Percentiles rank a stretch among this genome's conserved stretches.
phyloP scores from a whole-genome alignment of 2,329 filamentous ascomycete genomes.

The Shiraia bambusicola region DNA sequence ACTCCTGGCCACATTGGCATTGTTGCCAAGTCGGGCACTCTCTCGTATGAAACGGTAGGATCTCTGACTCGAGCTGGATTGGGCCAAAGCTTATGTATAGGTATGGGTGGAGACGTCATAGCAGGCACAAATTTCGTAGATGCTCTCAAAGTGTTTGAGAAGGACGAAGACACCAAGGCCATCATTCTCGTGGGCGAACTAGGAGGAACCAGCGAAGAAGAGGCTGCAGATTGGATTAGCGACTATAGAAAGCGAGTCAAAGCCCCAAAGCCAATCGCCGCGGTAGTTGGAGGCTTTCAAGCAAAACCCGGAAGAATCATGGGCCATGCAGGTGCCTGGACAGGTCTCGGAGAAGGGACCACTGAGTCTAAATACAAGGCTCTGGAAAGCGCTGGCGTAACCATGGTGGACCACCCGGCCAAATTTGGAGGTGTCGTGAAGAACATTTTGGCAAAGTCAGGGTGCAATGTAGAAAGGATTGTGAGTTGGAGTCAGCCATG shows the following conservation, averaged over 20 bases:
- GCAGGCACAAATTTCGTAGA: conserved; percentile 75
- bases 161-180: conserved; percentile 68
- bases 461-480: conserved; percentile 45
- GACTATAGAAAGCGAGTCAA: conserved; percentile 60
- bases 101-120: conserved; percentile 74
- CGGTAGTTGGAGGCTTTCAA: conserved; percentile 66
- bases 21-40: conserved; percentile 76
- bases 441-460: conserved; percentile 54
- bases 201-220: conserved; percentile 68
- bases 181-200: conserved; percentile 74
- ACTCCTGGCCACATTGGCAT: conserved; percentile 70
- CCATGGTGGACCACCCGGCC: conserved; percentile 73
- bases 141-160: conserved; percentile 65
- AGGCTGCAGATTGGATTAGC: conserved; percentile 72
- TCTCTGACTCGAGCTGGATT: conserved; percentile 72
- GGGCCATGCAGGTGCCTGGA: conserved; percentile 78
- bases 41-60: conserved; percentile 78
- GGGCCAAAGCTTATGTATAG: conserved; percentile 75
- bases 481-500: conserved; percentile 19
- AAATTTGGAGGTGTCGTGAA: conserved; percentile 72
- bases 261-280: conserved; percentile 74
- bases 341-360: conserved; percentile 64
- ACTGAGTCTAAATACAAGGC: conserved; percentile 66
- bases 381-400: conserved; percentile 66
- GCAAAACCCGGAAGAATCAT: conserved; percentile 68